Evolutionary conservation across 140 eudicot species (phyloP), one percentile per base, ranked within the genome.

Genomic region (Cichorium intybus): DNA sequence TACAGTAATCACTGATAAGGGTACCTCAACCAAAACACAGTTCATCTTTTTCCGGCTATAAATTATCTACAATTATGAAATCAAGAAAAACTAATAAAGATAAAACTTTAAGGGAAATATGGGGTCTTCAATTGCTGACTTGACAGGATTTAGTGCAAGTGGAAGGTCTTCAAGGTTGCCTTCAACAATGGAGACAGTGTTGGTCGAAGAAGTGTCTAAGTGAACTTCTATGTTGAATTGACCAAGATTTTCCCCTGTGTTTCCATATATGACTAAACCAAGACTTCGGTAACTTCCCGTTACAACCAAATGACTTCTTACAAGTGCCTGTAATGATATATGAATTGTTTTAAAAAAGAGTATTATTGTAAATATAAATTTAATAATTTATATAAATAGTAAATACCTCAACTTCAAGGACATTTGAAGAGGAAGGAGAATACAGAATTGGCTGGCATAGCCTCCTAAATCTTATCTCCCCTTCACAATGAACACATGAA

Each of bases 221-320:
- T 88, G 97, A 67, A 89, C 93, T 65, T 84, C 96, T 82, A 94
- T 76, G 79, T 80, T 94, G 57, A 86, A 94, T 71, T 94, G 99
- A 53, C 99, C 97, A 20, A 94, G 67, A 73, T 94, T 95, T 84
- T 86, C 97, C 7, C 97, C 88, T 10, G 91, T 86, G 78, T 94
- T 94, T 49, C 99, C 99, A 72, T 86, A 94, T 27, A 94, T 77
- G 34, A 94, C 97, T 82, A 94, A 82, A 82, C 88, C 89, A 59
- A 94, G 95, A 77, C 99, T 94, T 57, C 95, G 86, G 80, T 94
- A 94, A 77, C 95, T 86, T 59, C 99, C 99, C 68, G 97, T 81
- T 12, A 94, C 94, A 66, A 86, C 95, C 84, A 94, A 80, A 89
- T 84, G 95, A 80, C 77, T 94, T 43, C 95, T 89, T 64, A 89